Percentiles rank a stretch among this genome's conserved stretches.
Evolutionary conservation across 2,329 filamentous ascomycete genomes (phyloP).

Genomic region (Colletotrichum endophyticum): DNA sequence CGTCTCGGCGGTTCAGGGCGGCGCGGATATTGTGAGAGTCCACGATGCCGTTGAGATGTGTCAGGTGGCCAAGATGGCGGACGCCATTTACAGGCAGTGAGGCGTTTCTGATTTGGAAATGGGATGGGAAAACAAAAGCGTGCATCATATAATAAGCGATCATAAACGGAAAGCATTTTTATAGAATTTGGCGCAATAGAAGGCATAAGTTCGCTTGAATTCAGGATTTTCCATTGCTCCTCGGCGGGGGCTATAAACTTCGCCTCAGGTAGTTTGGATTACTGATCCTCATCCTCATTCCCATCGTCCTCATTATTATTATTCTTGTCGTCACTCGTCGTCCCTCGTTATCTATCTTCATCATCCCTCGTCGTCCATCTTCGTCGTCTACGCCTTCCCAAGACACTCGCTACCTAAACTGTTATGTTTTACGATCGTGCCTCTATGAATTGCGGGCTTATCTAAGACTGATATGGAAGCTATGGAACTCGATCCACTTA

Average conservation of each 20-base stretch:
- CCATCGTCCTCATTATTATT: background rate
- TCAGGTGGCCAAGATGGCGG: slow-evolving; percentile 83
- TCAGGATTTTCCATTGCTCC: background rate
- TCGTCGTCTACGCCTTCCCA: background rate
- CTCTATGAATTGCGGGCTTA: background rate
- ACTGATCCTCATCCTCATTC: background rate
- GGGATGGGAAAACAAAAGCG: background rate
- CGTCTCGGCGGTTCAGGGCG: slow-evolving; percentile 82
- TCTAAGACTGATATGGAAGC: background rate
- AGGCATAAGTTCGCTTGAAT: background rate
- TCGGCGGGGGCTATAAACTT: too few relatives aligned
- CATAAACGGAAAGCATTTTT: background rate
- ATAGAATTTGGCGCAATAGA: background rate
- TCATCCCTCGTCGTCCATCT: too few relatives aligned
- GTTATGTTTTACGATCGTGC: background rate
- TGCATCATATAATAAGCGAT: background rate
- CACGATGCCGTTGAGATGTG: slow-evolving; percentile 91
- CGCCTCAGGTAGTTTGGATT: background rate
- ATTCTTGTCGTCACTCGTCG: background rate
- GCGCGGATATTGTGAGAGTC: slow-evolving; percentile 89
- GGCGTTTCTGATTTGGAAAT: background rate
- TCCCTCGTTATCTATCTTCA: too few relatives aligned
- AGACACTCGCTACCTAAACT: background rate
- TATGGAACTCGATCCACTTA: background rate
- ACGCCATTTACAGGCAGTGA: slow-evolving; percentile 81